Evolutionary conservation across 1,284 basidiomycete species (phyloP).

Genomic region (Sporisorium scitamineum): DNA sequence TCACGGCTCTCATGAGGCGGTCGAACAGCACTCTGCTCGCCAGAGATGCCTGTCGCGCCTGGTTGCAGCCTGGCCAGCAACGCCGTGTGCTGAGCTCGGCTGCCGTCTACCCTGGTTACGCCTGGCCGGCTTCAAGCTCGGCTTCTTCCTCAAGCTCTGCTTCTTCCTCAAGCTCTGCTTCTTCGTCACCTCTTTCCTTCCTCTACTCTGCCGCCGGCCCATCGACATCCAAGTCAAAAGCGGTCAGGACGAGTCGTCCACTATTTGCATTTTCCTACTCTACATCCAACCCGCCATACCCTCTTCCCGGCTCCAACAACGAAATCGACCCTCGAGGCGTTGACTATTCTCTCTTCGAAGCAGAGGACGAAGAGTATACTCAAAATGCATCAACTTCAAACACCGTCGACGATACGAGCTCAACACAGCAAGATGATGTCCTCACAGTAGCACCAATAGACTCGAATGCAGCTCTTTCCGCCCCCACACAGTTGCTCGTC

Average conservation of each 20-base stretch:
- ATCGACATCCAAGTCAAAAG: constrained; percentile 5
- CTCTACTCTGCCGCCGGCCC: background rate
- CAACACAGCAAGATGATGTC: background rate
- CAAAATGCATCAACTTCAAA: constrained; percentile 17
- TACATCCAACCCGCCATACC: constrained; percentile 32
- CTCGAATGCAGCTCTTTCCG: constrained; percentile 4
- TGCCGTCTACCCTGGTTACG: constrained; percentile 15
- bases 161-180: constrained; percentile 4
- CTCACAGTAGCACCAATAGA: background rate
- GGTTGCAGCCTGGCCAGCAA: constrained; percentile 15
- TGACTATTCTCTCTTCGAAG: constrained; percentile 60
- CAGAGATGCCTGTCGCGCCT: constrained; percentile 27
- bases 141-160: constrained; percentile 6
- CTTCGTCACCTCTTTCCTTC: constrained; percentile 3
- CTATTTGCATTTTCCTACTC: constrained; percentile 24
- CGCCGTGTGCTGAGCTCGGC: constrained; percentile 31
- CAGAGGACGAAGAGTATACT: constrained; percentile 20
- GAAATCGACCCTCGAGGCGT: constrained; percentile 59
- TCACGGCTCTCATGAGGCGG: constrained; percentile 21
- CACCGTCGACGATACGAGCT: background rate
- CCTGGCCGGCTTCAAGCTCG: constrained; percentile 10
- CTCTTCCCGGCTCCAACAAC: constrained; percentile 52
- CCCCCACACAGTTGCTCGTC: constrained; percentile 33
- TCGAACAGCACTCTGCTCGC: constrained; percentile 21
- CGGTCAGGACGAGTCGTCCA: constrained; percentile 2